Percentiles rank a stretch among this genome's conserved stretches.
phyloP scores from a whole-genome alignment of 176 grass and related monocot species.

The Oryza meridionalis region DNA sequence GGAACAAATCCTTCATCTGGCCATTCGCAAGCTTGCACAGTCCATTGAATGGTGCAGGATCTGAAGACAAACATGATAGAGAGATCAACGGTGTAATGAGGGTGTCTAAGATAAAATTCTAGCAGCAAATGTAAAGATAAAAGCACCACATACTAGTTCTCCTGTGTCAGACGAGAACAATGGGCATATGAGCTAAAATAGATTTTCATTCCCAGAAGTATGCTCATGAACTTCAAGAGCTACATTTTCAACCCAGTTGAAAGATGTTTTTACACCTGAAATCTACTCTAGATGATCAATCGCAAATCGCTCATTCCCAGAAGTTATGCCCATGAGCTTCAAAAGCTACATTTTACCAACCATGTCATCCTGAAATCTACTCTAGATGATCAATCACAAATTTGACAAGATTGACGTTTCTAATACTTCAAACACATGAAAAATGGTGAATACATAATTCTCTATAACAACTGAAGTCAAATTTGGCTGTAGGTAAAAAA shows the following conservation, averaged over 20 bases:
- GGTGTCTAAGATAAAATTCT: not conserved
- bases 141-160: slow-evolving; percentile 2
- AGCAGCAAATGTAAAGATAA: not conserved
- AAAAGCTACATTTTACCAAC: not conserved
- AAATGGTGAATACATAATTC: not conserved
- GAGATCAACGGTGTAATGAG: slow-evolving; percentile 15
- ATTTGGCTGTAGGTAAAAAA: not conserved
- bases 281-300: not conserved
- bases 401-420: not conserved
- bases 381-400: slow-evolving; percentile 1
- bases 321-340: not conserved
- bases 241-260: not conserved
- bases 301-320: slow-evolving; percentile 2
- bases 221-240: not conserved
- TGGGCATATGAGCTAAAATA: not conserved
- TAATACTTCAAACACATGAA: not conserved
- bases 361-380: not conserved
- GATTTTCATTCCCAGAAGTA: not conserved
- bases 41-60: slow-evolving; percentile 63
- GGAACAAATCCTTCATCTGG: slow-evolving; percentile 73
- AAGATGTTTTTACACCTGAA: not conserved
- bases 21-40: slow-evolving; percentile 75
- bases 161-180: not conserved
- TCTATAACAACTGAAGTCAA: not conserved
- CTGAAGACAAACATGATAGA: slow-evolving; percentile 50